Conservation (phyloP, 1,284 basidiomycete genomes). For the Ustilago hordei region DNA sequence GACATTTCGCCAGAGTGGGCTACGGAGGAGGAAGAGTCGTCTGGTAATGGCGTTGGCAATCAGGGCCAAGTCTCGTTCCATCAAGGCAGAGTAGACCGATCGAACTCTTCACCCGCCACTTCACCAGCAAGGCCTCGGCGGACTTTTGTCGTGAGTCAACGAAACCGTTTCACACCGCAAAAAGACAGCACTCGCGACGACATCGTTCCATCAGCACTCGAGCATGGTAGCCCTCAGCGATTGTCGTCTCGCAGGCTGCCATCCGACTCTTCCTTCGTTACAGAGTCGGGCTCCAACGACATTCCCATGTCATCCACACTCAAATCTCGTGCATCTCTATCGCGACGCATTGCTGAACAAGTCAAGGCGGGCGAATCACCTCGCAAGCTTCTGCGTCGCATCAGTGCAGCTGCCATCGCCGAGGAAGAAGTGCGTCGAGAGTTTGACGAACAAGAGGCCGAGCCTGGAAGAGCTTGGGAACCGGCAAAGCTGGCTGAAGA, state of each 20-base stretch:
- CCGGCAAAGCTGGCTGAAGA: constrained; percentile 25
- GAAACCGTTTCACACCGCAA: constrained; percentile 5
- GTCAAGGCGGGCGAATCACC: constrained; percentile 45
- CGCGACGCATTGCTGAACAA: constrained; percentile 33
- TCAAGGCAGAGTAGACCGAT: constrained; percentile 20
- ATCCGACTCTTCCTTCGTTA: constrained; percentile 36
- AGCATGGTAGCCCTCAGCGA: constrained; percentile 42
- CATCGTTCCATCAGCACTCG: constrained; percentile 22
- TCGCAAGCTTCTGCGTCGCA: constrained; percentile 54
- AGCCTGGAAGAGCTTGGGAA: constrained; percentile 8
- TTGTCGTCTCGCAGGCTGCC: constrained; percentile 37
- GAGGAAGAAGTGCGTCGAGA: constrained; percentile 49
- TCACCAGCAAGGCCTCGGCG: constrained; percentile 29
- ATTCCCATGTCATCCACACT: constrained; percentile 49
- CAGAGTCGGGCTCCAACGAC: constrained; percentile 35
- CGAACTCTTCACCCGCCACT: not conserved
- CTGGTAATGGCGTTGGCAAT: constrained; percentile 8
- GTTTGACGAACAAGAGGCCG: constrained; percentile 27
- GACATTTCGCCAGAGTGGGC: constrained; percentile 39
- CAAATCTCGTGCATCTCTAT: constrained; percentile 41
- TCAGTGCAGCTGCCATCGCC: constrained; percentile 54
- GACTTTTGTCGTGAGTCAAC: not conserved
- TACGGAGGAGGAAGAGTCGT: constrained; percentile 43
- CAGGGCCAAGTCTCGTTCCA: constrained; percentile 25
- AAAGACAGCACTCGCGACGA: constrained; percentile 9